A percentile compares a stretch with the other conserved stretches of the same genome.
These are phyloP conservation scores for Apiotrichum gamsii DNA, from an alignment of 1,284 basidiomycete species.

Conservation along the genomic window DNA sequence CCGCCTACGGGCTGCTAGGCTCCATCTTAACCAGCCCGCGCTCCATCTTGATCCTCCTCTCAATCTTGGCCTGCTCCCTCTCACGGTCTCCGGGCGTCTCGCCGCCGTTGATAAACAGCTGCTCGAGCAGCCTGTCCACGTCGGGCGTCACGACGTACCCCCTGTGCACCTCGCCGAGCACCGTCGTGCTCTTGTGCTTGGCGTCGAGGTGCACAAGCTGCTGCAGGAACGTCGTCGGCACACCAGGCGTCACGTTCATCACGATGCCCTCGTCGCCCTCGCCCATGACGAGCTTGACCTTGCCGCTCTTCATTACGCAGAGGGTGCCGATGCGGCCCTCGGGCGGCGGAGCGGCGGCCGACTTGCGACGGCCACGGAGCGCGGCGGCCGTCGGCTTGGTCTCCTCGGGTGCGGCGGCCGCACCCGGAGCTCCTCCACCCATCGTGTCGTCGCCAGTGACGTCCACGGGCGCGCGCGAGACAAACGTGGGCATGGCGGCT, in stretches of 20 bases:
- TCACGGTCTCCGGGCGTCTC: constrained; percentile 44
- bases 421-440: constrained; percentile 1
- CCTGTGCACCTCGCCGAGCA: constrained; percentile 78
- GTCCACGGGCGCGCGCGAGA: constrained; percentile 26
- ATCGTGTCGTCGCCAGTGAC: constrained; percentile 27
- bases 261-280: constrained; percentile 75
- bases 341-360: constrained; percentile 45
- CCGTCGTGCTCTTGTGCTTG: constrained; percentile 55
- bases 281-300: constrained; percentile 75
- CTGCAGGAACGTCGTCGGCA: constrained; percentile 81
- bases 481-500: constrained; percentile 73
- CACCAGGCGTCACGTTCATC: constrained; percentile 75
- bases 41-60: constrained; percentile 43
- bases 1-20: constrained; percentile 2
- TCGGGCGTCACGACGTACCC: constrained; percentile 81
- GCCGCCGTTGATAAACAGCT: constrained; percentile 54
- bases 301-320: constrained; percentile 73
- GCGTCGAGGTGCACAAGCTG: constrained; percentile 73
- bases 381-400: constrained; percentile 30
- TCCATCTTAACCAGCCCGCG: constrained; percentile 60
- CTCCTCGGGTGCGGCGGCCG: constrained; percentile 16
- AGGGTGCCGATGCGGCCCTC: constrained; percentile 76
- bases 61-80: constrained; percentile 33
- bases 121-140: constrained; percentile 67
- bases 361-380: constrained; percentile 29